Evolutionary conservation across 805 yeast genomes (phyloP), one percentile per base, ranked within the genome.

Genomic region (Lipomyces anomalus): DNA sequence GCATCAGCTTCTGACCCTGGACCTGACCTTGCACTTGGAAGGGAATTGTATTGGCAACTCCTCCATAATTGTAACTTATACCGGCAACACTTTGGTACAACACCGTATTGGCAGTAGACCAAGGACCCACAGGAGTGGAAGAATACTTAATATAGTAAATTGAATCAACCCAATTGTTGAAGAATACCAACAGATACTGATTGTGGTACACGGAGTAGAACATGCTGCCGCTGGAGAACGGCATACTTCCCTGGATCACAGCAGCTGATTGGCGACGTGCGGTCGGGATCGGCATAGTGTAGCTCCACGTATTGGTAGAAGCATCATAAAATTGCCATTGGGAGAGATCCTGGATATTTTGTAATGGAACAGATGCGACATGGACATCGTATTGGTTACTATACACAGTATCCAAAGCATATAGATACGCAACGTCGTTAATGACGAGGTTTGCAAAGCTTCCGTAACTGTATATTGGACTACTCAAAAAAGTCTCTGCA

Each of bases 81-180:
- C 47, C 44, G 3, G 39, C 36, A 3, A 44, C 32, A 7, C n/a
- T 5, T 37, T 42, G 20, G 44, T 43, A 48, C 1, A 50, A n/a
- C 4, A 38, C 40, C 7, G 32, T 24, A 35, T 47, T 35, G 11
- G 46, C 33, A n/a, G 33, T 26, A n/a, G 26, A 36, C 55, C 55
- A 50, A 4, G 52, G 52, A 2, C 55, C 55, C 2, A 50, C 29
- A 16, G 55, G 55, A 2, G 55, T 38, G 13, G 53, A 46, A 17
- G 55, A 35, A 6, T 40, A 37, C 13, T 42, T 26, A 11, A 34
- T 42, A 7, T 41, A 35, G 44, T 44, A 50, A 5, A 40, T 44
- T 21, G 36, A 51, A 22, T 50, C 55, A 29, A 42, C 49, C 55
- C 53, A 48, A 30, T 35, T 34, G 34, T 38, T 35, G 44, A 48